These are phyloP conservation scores for Saccharomycopsis hybrid DNA, from an alignment of 1,139 yeast species.

Conservation along the genomic window DNA sequence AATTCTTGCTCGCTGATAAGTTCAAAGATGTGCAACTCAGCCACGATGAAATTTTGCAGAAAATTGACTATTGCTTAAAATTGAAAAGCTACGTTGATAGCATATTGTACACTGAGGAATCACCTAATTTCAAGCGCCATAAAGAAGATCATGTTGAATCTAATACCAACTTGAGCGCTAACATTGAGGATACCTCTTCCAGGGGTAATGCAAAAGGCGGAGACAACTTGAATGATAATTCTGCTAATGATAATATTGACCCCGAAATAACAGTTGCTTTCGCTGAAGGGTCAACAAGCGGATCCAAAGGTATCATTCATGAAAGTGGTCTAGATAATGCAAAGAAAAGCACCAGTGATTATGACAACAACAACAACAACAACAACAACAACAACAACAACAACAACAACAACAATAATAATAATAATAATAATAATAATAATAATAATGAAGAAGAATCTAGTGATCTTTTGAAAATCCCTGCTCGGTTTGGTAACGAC, in stretches of 20 bases:
- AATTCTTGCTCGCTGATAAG: conserved; percentile 8
- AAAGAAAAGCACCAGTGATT: too few relatives aligned
- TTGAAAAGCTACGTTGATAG: conserved; percentile 10
- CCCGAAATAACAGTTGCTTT: neutral
- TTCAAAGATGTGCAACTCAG: conserved; percentile 5
- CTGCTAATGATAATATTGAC: conserved; percentile 4
- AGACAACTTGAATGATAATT: too few relatives aligned
- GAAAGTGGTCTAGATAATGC: too few relatives aligned
- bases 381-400: too few relatives aligned
- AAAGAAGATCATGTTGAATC: too few relatives aligned
- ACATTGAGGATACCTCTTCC: neutral
- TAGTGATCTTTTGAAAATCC: neutral
- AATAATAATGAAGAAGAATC: neutral
- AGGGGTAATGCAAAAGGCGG: too few relatives aligned
- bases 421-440: too few relatives aligned
- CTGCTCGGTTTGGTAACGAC: neutral
- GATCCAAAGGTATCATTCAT: too few relatives aligned
- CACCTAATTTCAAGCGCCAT: too few relatives aligned
- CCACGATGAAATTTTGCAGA: conserved; percentile 3
- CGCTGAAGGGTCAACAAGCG: too few relatives aligned
- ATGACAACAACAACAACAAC: too few relatives aligned
- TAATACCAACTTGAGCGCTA: neutral
- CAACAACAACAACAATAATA: neutral
- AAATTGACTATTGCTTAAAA: conserved; percentile 6
- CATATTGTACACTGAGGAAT: neutral